A percentile compares a stretch with the other conserved stretches of the same genome.
Conservation (phyloP, 305 asterid genomes). For the Stenogyne calaminthoides region DNA sequence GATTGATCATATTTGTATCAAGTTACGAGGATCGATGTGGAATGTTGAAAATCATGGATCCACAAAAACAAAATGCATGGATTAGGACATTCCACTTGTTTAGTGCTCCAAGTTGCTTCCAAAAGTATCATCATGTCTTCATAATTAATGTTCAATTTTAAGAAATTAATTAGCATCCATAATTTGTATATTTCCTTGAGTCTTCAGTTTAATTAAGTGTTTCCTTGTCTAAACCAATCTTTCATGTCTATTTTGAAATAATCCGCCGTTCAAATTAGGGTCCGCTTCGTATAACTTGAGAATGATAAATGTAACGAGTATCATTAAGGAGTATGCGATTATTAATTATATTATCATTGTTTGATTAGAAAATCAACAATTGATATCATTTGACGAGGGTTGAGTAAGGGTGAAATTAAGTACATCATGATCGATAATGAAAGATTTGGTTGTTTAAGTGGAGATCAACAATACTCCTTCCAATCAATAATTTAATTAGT, state of each 20-base stretch:
- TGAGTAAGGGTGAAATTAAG: too few relatives aligned
- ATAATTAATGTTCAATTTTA: neutral
- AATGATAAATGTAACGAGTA: too few relatives aligned
- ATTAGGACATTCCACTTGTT: slow-evolving; percentile 28
- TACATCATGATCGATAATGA: too few relatives aligned
- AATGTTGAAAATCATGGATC: slow-evolving; percentile 21
- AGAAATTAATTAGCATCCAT: neutral
- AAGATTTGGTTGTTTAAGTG: too few relatives aligned
- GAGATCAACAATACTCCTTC: too few relatives aligned
- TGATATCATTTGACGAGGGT: too few relatives aligned
- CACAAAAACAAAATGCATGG: slow-evolving; percentile 7
- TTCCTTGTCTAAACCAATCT: neutral
- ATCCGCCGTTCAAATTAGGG: too few relatives aligned
- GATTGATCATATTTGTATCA: slow-evolving; percentile 5
- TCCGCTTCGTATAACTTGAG: too few relatives aligned
- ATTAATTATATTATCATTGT: too few relatives aligned
- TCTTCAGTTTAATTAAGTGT: neutral
- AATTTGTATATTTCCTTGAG: neutral
- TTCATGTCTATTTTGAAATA: too few relatives aligned
- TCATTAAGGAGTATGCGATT: too few relatives aligned
- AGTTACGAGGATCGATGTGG: slow-evolving; percentile 33
- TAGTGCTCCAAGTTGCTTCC: slow-evolving; percentile 4
- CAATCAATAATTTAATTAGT: neutral
- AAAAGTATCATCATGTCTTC: neutral
- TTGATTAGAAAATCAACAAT: too few relatives aligned